A percentile compares a stretch with the other conserved stretches of the same genome.
These are phyloP conservation scores for Venturiaceae sp. DNA, from an alignment of 2,329 filamentous ascomycete genomes.

Conservation along the genomic window DNA sequence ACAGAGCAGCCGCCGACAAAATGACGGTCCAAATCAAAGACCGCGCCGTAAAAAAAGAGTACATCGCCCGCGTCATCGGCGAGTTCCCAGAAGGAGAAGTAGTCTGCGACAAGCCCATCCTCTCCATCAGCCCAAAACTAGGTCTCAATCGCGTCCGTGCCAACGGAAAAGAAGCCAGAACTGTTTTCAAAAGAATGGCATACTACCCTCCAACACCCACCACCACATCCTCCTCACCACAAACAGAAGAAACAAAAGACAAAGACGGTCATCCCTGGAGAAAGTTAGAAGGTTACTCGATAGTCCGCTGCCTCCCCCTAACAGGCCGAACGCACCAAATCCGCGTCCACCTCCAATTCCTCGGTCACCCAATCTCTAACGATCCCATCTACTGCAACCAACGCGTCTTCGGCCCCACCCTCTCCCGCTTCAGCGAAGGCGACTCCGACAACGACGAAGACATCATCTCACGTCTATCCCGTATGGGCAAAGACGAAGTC, in stretches of 20 bases:
- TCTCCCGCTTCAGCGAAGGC: constrained; percentile 59
- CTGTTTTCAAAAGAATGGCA: constrained; percentile 84
- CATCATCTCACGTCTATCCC: constrained; percentile 72
- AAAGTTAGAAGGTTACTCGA: constrained; percentile 68
- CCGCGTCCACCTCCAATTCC: constrained; percentile 85
- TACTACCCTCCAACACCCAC: constrained; percentile 61
- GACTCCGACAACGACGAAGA: constrained; percentile 72
- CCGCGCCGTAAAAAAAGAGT: constrained; percentile 87
- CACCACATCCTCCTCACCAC: constrained; percentile 6
- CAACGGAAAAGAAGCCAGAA: constrained; percentile 80
- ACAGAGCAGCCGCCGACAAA: constrained; percentile 65
- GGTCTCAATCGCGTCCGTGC: constrained; percentile 91
- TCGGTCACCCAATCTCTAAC: constrained; percentile 92
- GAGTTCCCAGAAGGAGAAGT: constrained; percentile 87
- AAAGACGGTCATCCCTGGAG: constrained; percentile 31
- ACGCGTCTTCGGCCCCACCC: constrained; percentile 74
- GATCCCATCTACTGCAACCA: constrained; percentile 97
- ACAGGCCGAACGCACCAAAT: constrained; percentile 94
- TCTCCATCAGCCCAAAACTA: constrained; percentile 89
- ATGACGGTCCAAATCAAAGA: constrained; percentile 68
- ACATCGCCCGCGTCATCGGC: constrained; percentile 82
- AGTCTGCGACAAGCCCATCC: constrained; percentile 85
- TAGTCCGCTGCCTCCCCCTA: constrained; percentile 86
- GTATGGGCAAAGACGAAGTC: constrained; percentile 91
- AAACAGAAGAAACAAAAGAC: constrained; percentile 13